These are phyloP conservation scores for Yarrowia osloensis DNA, from an alignment of 805 yeast species.

Conservation along the genomic window DNA sequence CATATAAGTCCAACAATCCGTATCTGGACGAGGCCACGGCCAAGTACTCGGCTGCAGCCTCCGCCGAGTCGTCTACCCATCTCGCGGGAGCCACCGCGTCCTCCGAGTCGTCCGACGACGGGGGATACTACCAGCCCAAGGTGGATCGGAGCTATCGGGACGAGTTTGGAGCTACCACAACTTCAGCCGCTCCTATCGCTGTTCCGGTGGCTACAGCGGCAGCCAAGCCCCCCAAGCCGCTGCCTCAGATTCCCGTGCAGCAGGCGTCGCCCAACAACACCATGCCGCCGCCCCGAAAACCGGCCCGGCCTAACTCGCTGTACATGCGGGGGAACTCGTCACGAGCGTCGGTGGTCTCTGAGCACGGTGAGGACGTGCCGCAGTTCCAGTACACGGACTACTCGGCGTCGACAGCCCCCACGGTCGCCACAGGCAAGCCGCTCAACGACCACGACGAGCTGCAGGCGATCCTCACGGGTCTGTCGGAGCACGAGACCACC, in stretches of 20 bases:
- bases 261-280: neutral
- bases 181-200: neutral
- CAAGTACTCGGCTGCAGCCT: slow-evolving; percentile 7
- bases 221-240: slow-evolving; percentile 11
- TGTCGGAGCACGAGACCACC: slow-evolving; percentile 41
- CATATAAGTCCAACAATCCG: slow-evolving; percentile 31
- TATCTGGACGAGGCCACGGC: slow-evolving; percentile 14
- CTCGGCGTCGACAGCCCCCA: slow-evolving; percentile 6
- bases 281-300: slow-evolving; percentile 27
- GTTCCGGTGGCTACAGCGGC: neutral
- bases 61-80: neutral
- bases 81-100: neutral
- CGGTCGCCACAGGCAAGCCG: slow-evolving; percentile 11
- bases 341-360: slow-evolving; percentile 5
- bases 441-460: slow-evolving; percentile 39
- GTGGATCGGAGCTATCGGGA: neutral
- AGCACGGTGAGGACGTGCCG: slow-evolving; percentile 10
- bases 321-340: slow-evolving; percentile 21
- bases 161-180: neutral
- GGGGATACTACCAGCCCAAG: slow-evolving; percentile 19
- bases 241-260: slow-evolving; percentile 3
- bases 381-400: slow-evolving; percentile 13
- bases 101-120: slow-evolving; percentile 16
- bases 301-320: slow-evolving; percentile 31
- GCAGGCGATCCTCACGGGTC: slow-evolving; percentile 43